Conservation (phyloP, 257 asterid species). For the Nicotiana sylvestris region DNA sequence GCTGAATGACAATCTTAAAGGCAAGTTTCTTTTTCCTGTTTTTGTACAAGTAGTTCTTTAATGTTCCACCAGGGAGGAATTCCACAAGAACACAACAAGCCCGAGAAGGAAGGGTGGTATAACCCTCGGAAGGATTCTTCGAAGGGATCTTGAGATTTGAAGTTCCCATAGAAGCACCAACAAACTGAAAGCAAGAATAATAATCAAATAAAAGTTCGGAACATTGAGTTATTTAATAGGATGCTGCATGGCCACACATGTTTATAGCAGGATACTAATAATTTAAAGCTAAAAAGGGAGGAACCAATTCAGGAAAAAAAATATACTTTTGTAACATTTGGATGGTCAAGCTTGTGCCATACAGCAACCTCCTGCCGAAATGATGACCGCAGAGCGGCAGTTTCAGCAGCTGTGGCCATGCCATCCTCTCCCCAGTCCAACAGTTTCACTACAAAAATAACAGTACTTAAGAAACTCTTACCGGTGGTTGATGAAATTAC, state of each 20-base stretch:
- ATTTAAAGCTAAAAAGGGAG: neutral
- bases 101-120: constrained; percentile 65
- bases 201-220: neutral
- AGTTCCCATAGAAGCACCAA: constrained; percentile 97
- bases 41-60: constrained; percentile 62
- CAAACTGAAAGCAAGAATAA: constrained; percentile 39
- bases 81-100: constrained; percentile 91
- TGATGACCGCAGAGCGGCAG: constrained; percentile 69
- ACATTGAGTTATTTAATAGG: neutral
- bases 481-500: neutral
- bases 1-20: constrained; percentile 66
- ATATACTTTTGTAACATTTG: constrained; percentile 57
- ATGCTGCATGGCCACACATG: neutral
- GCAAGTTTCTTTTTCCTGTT: constrained; percentile 85
- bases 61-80: constrained; percentile 73
- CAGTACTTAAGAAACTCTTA: neutral
- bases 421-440: constrained; percentile 95
- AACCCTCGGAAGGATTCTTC: constrained; percentile 72
- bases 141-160: constrained; percentile 82
- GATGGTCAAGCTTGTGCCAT: constrained; percentile 85
- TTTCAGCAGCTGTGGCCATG: constrained; percentile 67
- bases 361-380: constrained; percentile 78
- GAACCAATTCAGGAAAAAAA: neutral
- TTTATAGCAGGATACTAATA: neutral
- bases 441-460: constrained; percentile 49